phyloP scores from a whole-genome alignment of 2,329 filamentous ascomycete genomes.

The Colletotrichum salicis region DNA sequence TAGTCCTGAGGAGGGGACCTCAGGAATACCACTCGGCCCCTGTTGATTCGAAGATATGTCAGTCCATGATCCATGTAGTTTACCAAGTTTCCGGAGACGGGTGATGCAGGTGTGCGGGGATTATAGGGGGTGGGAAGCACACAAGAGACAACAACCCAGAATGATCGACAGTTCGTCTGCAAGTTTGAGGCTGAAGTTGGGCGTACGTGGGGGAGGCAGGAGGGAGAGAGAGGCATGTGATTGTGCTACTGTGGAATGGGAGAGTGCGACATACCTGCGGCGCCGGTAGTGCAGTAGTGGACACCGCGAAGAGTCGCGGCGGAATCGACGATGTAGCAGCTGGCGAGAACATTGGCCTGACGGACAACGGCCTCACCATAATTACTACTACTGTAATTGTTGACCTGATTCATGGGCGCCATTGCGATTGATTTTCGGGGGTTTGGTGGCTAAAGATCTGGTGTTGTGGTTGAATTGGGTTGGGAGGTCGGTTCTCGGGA shows the following conservation, averaged over 20 bases:
- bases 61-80: background rate
- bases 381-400: conserved; percentile 78
- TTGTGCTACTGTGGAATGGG: background rate
- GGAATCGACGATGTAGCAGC: conserved; percentile 86
- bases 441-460: conserved; percentile 38
- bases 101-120: conserved; percentile 8
- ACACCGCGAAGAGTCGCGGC: conserved; percentile 80
- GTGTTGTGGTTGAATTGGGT: conserved; percentile 34
- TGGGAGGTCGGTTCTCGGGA: conserved; percentile 25
- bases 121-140: background rate
- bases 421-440: conserved; percentile 54
- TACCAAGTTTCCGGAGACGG: background rate
- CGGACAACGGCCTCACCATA: conserved; percentile 73
- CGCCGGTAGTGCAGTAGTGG: conserved; percentile 95
- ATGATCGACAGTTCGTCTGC: conserved; percentile 29
- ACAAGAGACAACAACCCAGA: conserved; percentile 1
- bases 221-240: background rate
- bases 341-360: conserved; percentile 83
- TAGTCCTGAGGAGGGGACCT: conserved; percentile 86
- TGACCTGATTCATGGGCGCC: conserved; percentile 78
- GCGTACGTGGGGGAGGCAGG: background rate
- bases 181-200: conserved; percentile 35
- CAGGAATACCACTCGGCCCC: conserved; percentile 95
- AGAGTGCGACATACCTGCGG: conserved; percentile 69
- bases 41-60: conserved; percentile 45